Base-by-base conservation (phyloP, 2,329 filamentous ascomycete species). In the Ophiostoma perfectum region DNA sequence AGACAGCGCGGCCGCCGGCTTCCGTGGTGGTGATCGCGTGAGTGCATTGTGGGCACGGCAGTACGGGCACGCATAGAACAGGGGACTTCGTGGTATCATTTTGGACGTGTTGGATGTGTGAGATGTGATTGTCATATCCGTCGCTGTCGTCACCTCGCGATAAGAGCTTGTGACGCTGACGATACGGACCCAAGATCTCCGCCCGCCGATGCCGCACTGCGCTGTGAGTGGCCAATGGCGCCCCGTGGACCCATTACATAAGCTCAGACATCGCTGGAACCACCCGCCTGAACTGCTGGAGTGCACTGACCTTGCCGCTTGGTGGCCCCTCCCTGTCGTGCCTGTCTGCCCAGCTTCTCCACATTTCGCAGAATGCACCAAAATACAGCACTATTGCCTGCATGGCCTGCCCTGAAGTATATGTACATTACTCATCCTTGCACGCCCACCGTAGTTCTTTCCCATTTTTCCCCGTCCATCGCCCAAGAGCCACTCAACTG, bases 171-270 rank as follows among this genome's bases (percentile, higher is more conserved):
- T 38, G 55, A 39, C 55, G 27, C 27, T 27, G 5, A 38, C 55
- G 27, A 39, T 60, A 60, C 55, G 55, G 49, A 55, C 49, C 49
- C 49, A 55, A 55, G 49, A 55, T 55, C 49, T 55, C 49, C 49
- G 49, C 49, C 27, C 49, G 49, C 49, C 49, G 49, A 18, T 55
- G 49, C 49, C 49, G 49, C 18, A 4, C 9, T 18, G 49, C 49
- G 49, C 49, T 36, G 47, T 49, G 47, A 49, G 16, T 49, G 47
- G 47, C 12, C 16, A 16, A 7, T 7, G 16, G n/a, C 27, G 49
- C 11, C 49, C 11, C 7, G 49, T 52, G 18, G 6, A 55, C 2
- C 11, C 4, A 11, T 60, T 60, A 60, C 55, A 60, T 60, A 60
- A 60, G 27, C 55, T 38, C 27, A 39, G 55, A 14, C 27, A 38